A percentile compares a stretch with the other conserved stretches of the same genome.
Evolutionary conservation across 805 yeast species (phyloP).

Genomic region (Candida cerambycidarum): DNA sequence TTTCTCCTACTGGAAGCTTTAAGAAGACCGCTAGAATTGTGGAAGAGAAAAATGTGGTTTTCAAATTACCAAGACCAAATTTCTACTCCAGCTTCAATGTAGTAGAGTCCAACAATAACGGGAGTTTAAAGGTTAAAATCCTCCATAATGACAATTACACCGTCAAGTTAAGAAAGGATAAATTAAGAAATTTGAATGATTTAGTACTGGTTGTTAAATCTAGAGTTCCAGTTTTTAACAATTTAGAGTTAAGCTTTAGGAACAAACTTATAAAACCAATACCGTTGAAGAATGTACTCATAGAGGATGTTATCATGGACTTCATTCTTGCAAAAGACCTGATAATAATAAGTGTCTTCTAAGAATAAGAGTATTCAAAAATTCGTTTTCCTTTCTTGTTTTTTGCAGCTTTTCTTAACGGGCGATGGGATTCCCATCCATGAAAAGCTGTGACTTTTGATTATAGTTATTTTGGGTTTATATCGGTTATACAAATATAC

Average conservation of each 20-base stretch:
- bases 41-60: neutral
- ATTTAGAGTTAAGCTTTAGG: constrained; percentile 9
- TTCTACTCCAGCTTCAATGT: constrained; percentile 10
- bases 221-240: constrained; percentile 6
- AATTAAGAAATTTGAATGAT: constrained; percentile 10
- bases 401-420: too few relatives aligned
- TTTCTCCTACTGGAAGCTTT: constrained; percentile 3
- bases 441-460: too few relatives aligned
- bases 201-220: constrained; percentile 10
- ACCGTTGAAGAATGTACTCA: constrained; percentile 5
- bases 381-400: too few relatives aligned
- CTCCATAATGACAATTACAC: constrained; percentile 1
- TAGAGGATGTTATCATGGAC: constrained; percentile 14
- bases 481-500: too few relatives aligned
- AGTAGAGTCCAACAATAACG: neutral
- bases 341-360: constrained; percentile 9
- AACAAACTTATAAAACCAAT: constrained; percentile 12
- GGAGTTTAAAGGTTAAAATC: constrained; percentile 10
- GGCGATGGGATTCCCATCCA: too few relatives aligned
- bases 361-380: neutral
- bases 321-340: constrained; percentile 14
- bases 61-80: constrained; percentile 4
- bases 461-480: too few relatives aligned
- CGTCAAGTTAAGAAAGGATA: constrained; percentile 14
- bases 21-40: neutral